These are phyloP conservation scores for Deuterostichococcus epilithicus DNA, from an alignment of 139 green algal species.

Conservation along the genomic window DNA sequence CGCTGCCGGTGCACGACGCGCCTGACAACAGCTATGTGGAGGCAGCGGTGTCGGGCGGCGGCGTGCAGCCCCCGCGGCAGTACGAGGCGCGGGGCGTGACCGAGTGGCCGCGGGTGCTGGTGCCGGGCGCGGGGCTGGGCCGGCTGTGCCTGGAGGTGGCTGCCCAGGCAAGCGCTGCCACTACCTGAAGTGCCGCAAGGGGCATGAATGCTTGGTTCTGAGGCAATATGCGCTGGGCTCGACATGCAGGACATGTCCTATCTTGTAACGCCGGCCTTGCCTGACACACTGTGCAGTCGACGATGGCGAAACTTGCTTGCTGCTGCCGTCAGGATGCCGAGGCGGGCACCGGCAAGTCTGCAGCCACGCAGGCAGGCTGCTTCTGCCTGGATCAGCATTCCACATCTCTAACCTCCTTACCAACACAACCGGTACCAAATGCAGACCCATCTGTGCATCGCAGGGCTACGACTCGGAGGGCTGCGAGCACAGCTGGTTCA, in stretches of 20 bases:
- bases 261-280: neutral
- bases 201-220: neutral
- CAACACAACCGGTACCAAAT: too few species aligned
- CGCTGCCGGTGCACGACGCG: too few species aligned
- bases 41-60: too few species aligned
- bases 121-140: conserved; percentile 86
- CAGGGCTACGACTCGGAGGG: conserved; percentile 81
- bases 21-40: too few species aligned
- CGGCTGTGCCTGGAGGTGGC: conserved; percentile 75
- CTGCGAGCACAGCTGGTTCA: conserved; percentile 87
- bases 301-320: neutral
- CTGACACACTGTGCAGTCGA: neutral
- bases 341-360: too few species aligned
- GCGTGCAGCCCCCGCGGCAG: too few species aligned
- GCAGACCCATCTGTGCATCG: neutral
- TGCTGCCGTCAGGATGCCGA: neutral
- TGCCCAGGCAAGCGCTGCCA: conserved; percentile 11
- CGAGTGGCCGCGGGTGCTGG: conserved; percentile 61
- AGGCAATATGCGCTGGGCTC: neutral
- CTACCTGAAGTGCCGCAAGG: neutral
- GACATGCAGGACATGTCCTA: too few species aligned
- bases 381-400: neutral
- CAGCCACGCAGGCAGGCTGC: neutral
- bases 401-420: neutral
- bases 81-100: too few species aligned